A percentile compares a stretch with the other conserved stretches of the same genome.
Evolutionary conservation across 2,329 filamentous ascomycete species (phyloP).

Genomic region (Pseudogymnoascus sp.): DNA sequence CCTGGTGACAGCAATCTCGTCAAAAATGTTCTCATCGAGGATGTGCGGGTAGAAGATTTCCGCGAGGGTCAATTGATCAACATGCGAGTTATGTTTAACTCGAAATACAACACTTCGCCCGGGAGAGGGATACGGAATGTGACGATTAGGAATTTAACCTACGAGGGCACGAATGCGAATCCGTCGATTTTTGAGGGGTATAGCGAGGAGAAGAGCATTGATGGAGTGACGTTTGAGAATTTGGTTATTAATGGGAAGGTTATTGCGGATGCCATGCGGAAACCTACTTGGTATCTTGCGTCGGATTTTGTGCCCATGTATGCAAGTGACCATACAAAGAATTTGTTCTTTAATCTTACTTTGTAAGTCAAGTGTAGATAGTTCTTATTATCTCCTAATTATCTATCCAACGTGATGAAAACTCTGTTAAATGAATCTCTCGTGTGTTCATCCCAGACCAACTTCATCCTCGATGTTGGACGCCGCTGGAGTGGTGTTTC

Average conservation of each 20-base stretch:
- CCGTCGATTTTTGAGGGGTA: slow-evolving; percentile 16
- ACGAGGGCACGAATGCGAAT: slow-evolving; percentile 18
- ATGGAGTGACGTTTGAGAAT: not conserved
- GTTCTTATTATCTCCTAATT: too few species aligned
- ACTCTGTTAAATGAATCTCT: too few species aligned
- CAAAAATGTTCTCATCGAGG: slow-evolving; percentile 24
- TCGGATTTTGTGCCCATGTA: slow-evolving; percentile 23
- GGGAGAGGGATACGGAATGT: slow-evolving; percentile 24
- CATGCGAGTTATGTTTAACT: slow-evolving; percentile 30
- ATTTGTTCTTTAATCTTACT: not conserved
- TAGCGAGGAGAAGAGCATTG: slow-evolving; percentile 13
- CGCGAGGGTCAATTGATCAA: slow-evolving; percentile 29
- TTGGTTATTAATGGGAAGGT: not conserved
- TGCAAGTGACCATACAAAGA: not conserved
- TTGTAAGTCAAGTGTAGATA: too few species aligned
- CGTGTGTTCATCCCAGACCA: too few species aligned
- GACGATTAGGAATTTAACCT: slow-evolving; percentile 8
- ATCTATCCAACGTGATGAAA: too few species aligned
- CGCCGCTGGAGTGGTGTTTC: too few species aligned
- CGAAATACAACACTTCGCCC: slow-evolving; percentile 30
- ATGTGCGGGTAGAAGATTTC: slow-evolving; percentile 29
- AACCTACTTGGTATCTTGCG: slow-evolving; percentile 24
- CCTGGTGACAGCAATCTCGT: slow-evolving; percentile 29
- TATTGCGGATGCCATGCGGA: slow-evolving; percentile 20
- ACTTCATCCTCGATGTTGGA: too few species aligned